phyloP scores from a whole-genome alignment of 306 rosid genomes.

The Canavalia ensiformis region DNA sequence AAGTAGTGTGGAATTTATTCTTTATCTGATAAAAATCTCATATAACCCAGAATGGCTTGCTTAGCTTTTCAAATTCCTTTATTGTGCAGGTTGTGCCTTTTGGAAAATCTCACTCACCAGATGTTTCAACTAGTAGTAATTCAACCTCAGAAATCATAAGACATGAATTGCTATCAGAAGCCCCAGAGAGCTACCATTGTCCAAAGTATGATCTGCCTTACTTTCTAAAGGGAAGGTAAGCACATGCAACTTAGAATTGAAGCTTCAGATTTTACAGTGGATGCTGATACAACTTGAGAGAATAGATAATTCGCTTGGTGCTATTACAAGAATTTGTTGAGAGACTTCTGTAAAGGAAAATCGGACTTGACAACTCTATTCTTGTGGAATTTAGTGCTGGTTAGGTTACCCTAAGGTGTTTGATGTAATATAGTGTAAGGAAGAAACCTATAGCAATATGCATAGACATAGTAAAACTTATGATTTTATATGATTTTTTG shows the following conservation, averaged over 20 bases:
- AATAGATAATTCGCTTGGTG: conserved; percentile 35
- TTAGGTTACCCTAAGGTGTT: conserved; percentile 50
- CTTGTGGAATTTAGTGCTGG: conserved; percentile 29
- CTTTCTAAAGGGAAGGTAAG: conserved; percentile 58
- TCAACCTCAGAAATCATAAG: conserved; percentile 49
- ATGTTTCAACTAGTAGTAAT: conserved; percentile 48
- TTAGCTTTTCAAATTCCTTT: conserved; percentile 37
- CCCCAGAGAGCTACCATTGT: conserved; percentile 55
- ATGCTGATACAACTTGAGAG: conserved; percentile 39
- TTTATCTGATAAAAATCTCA: conserved; percentile 5
- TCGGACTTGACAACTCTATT: conserved; percentile 34
- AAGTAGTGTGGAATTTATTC: conserved; percentile 56
- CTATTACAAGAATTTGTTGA: conserved; percentile 43
- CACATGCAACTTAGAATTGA: conserved; percentile 41
- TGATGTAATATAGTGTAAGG: conserved; percentile 32
- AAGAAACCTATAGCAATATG: conserved; percentile 42
- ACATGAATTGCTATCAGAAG: conserved; percentile 55
- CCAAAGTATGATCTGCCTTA: conserved; percentile 50
- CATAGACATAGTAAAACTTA: conserved; percentile 33
- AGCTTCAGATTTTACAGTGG: conserved; percentile 50
- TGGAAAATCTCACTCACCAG: conserved; percentile 47
- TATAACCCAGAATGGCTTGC: conserved; percentile 36
- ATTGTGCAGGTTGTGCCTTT: conserved; percentile 60
- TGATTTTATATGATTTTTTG: conserved; percentile 44
- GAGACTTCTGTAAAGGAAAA: conserved; percentile 32